phyloP scores from a whole-genome alignment of 2,329 filamentous ascomycete genomes.

The Cladosporium sp. region DNA sequence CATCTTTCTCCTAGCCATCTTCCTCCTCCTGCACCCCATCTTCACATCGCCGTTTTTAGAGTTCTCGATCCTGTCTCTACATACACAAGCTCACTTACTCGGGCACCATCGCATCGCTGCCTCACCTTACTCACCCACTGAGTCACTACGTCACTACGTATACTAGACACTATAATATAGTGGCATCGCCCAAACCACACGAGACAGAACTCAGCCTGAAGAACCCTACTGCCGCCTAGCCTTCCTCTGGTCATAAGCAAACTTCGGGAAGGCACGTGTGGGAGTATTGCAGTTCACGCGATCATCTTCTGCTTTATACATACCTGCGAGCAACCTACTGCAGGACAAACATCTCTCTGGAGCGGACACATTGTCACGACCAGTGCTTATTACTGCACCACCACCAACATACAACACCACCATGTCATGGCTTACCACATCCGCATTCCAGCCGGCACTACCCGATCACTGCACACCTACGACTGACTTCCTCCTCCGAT shows the following conservation, averaged over 20 bases:
- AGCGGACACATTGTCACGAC: too few relatives aligned
- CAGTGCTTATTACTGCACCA: neutral
- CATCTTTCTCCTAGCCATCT: neutral
- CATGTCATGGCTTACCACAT: constrained; percentile 19
- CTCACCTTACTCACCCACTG: neutral
- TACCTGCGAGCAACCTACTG: neutral
- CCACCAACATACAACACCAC: neutral
- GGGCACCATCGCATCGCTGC: constrained; percentile 4
- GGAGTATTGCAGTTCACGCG: neutral
- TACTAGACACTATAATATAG: neutral
- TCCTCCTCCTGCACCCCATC: neutral
- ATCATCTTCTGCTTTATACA: neutral
- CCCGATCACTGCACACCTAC: constrained; percentile 63
- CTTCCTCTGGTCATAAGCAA: constrained; percentile 8
- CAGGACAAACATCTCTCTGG: neutral
- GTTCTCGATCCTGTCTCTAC: constrained; percentile 7
- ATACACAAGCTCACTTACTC: constrained; percentile 3
- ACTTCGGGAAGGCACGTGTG: constrained; percentile 6
- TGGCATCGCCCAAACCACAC: neutral
- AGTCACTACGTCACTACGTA: constrained; percentile 1
- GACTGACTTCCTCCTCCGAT: constrained; percentile 56
- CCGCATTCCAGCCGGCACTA: constrained; percentile 36
- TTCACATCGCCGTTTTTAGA: constrained; percentile 8
- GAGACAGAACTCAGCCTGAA: neutral
- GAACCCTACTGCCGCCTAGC: neutral